Evolutionary conservation across 148 eudicot species (phyloP), one percentile per base, ranked within the genome.

Genomic region (Silene latifolia): DNA sequence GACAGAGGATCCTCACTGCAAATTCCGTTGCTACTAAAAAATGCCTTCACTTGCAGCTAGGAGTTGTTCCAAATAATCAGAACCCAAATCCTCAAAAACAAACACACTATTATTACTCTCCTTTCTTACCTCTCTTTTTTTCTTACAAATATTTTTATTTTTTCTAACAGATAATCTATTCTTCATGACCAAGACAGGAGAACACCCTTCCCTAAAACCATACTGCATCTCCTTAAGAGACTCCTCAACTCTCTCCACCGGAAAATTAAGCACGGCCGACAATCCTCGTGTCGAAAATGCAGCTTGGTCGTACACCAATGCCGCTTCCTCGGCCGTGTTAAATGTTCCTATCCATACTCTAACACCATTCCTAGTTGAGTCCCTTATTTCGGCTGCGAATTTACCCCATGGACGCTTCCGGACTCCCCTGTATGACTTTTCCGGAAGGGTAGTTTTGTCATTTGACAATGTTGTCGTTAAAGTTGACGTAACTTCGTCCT

Each of bases 311-410:
- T 90, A 90, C 4, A 86, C 96, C 79, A 90, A 14, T 1, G 96
- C 92, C 1, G 95, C 95, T 0, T 84, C 90, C 56, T 91, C 93
- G 0, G 93, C 86, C 5, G 83, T 89, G 67, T 91, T 91, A 59
- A 91, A 91, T 14, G 97, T 91, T 7, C 97, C 97, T 8, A 91
- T 62, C 97, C 93, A 91, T 0, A 91, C 97, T 78, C 97, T 76
- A 0, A 89, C 80, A 0, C 97, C 93, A 23, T 91, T 91, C 73
- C 96, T 79, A 0, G 96, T 91, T 0, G 96, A 91, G 56, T 91
- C 96, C 24, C 96, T 74, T 42, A 91, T 91, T 65, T 91, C 97
- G 0, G 93, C 97, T 0, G 97, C 93, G 56, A 77, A 89, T 57
- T 89, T 91, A 15, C 97, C 97, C 97, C 97, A 91, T 0, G 97